These are phyloP conservation scores for Schizopora paradoxa DNA, from an alignment of 1,284 basidiomycete species.

Conservation along the genomic window DNA sequence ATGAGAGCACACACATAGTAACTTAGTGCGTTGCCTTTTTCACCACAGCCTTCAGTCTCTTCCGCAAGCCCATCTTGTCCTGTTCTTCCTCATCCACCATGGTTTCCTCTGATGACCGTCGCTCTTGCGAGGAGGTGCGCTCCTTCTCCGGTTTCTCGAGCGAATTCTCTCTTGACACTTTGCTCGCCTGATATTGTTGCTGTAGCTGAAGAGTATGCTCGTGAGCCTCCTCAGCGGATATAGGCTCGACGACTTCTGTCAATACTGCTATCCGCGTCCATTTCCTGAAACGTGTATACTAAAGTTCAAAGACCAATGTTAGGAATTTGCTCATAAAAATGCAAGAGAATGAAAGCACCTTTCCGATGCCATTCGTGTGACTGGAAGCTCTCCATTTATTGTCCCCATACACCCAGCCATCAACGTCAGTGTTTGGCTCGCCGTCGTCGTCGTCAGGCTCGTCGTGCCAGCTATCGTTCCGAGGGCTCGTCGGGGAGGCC, in stretches of 20 bases:
- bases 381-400: constrained; percentile 91
- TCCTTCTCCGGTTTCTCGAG: not conserved
- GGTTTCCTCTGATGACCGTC: constrained; percentile 9
- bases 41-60: constrained; percentile 13
- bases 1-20: no score
- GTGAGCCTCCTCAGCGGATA: constrained; percentile 13
- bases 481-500: constrained; percentile 16
- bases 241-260: constrained; percentile 62
- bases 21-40: constrained; percentile 6
- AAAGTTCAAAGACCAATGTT: constrained; percentile 9
- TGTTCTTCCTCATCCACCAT: constrained; percentile 6
- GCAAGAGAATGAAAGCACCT: constrained; percentile 36
- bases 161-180: not conserved
- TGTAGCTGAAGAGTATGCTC: constrained; percentile 5
- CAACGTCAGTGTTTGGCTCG: constrained; percentile 66
- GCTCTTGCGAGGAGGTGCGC: not conserved
- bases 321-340: not conserved
- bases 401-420: constrained; percentile 93
- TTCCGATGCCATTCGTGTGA: constrained; percentile 79
- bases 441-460: constrained; percentile 28
- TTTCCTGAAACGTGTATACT: constrained; percentile 80
- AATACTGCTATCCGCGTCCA: constrained; percentile 83
- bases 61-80: constrained; percentile 7
- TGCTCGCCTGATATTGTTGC: no score
- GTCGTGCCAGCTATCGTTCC: constrained; percentile 21